phyloP scores from a whole-genome alignment of 164 flowering plant genomes.

The Liquidambar formosana region DNA sequence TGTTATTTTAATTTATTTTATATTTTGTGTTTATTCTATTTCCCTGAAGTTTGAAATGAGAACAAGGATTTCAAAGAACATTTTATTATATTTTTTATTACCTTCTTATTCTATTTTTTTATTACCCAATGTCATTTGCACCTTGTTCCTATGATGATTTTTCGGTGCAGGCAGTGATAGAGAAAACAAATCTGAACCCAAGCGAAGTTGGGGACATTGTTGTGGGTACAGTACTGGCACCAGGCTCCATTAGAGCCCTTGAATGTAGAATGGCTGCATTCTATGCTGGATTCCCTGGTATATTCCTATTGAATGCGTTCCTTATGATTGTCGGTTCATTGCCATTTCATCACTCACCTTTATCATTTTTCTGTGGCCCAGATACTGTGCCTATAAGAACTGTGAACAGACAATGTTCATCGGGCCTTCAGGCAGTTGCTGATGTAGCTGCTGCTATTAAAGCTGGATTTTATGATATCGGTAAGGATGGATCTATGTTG shows the following conservation, averaged over 20 bases:
- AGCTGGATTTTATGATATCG: constrained; percentile 98
- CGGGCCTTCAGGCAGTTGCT: constrained; percentile 99
- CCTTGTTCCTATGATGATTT: background rate
- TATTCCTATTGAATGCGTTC: background rate
- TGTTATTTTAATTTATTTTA: background rate
- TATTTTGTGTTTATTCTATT: background rate
- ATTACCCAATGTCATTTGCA: no score
- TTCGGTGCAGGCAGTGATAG: constrained; percentile 70
- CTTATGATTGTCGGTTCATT: background rate
- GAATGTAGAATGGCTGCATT: constrained; percentile 99
- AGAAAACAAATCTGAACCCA: constrained; percentile 84
- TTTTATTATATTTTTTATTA: background rate
- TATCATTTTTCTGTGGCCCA: constrained; percentile 21
- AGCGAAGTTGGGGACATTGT: constrained; percentile 94
- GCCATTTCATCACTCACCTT: background rate
- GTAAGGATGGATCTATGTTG: constrained; percentile 32
- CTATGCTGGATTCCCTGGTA: constrained; percentile 99
- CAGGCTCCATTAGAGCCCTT: constrained; percentile 85
- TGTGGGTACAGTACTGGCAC: constrained; percentile 91
- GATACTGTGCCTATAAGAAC: constrained; percentile 94
- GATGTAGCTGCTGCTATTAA: constrained; percentile 99
- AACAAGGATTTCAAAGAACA: background rate
- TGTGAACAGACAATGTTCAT: constrained; percentile 95
- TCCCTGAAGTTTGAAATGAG: background rate
- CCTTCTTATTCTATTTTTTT: background rate